Base-by-base conservation (phyloP, 2,329 filamentous ascomycete species). In the Aspergillus piperis region DNA sequence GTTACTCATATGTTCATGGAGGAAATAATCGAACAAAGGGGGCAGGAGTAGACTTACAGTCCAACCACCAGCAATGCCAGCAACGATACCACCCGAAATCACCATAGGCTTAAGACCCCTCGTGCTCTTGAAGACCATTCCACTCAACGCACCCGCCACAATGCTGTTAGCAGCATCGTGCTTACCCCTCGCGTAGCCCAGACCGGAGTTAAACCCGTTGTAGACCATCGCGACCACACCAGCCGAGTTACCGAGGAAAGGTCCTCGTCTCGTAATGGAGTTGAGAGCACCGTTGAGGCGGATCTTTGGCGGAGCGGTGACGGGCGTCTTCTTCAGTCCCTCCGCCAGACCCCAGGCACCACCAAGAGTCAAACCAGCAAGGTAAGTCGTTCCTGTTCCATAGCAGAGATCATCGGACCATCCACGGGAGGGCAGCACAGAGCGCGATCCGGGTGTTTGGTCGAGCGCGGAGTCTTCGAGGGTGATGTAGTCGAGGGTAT, bases 331-430 rank as follows among this genome's bases (percentile, higher is more conserved):
- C 72, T 88, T 87, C 70, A 98, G 80, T 10, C 95, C 95, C 79
- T 99, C 95, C 66, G 90, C 89, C 68, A 99, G 78, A 63, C 95
- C 95, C 94, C 94, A 98, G 59, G 87, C 88, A 67, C 95, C 95
- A 77, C 95, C 95, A 67, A 96, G 75, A 42, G 89, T 85, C 70
- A 99, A 82, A 6, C 90, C 95, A n/a, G 90, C 82, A 62, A 99
- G 83, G 75, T 99, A 99, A 73, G 92, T 96, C 64, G 94, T 88
- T 70, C 95, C 95, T 21, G 95, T 96, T 73, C 96, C 95, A 77
- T 99, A 99, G 81, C 95, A 98, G 62, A 99, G 86, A 77, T 99
- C 95, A 75, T 99, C 95, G 62, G 93, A 96, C 88, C 96, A 99
- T 75, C 95, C 95, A 76, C 95, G 89, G 59, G 93, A 97, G 47